Evolutionary conservation across 2,329 filamentous ascomycete species (phyloP).

Genomic region (Tolypocladium paradoxum): DNA sequence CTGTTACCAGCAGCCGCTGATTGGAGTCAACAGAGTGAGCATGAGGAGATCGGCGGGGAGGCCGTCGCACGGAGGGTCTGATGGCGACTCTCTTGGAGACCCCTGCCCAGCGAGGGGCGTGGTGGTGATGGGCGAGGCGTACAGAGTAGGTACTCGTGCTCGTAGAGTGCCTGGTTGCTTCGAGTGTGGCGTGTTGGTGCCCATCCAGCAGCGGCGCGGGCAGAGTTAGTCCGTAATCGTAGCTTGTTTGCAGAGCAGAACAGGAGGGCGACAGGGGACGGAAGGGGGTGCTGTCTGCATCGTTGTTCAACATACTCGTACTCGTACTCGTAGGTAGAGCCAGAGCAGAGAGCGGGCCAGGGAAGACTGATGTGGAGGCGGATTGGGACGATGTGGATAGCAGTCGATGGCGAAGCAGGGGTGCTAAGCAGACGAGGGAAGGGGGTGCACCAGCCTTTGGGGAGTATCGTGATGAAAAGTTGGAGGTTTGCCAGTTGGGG

Average conservation of each 20-base stretch:
- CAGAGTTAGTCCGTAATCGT: not conserved
- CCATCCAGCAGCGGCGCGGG: not conserved
- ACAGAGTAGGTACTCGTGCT: no score
- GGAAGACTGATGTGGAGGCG: not conserved
- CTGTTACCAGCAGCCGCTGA: not conserved
- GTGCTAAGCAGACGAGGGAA: not conserved
- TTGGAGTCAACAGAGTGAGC: not conserved
- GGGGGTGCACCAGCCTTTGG: not conserved
- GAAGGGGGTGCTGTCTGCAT: not conserved
- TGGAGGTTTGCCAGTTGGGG: slow-evolving; percentile 5
- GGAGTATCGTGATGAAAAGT: slow-evolving; percentile 5
- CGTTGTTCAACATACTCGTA: not conserved
- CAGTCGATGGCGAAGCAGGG: not conserved
- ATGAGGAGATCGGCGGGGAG: slow-evolving; percentile 1
- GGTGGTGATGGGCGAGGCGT: not conserved
- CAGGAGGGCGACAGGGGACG: not conserved
- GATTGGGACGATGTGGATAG: not conserved
- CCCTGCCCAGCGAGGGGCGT: not conserved
- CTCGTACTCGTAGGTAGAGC: no score
- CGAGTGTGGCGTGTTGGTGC: not conserved
- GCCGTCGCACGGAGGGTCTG: slow-evolving; percentile 1
- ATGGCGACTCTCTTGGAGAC: not conserved
- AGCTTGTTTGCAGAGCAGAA: not conserved
- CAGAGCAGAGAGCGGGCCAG: not conserved
- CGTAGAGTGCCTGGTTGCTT: not conserved